Conservation (phyloP, 1,284 basidiomycete species). For the Cutaneotrichosporon sp. region DNA sequence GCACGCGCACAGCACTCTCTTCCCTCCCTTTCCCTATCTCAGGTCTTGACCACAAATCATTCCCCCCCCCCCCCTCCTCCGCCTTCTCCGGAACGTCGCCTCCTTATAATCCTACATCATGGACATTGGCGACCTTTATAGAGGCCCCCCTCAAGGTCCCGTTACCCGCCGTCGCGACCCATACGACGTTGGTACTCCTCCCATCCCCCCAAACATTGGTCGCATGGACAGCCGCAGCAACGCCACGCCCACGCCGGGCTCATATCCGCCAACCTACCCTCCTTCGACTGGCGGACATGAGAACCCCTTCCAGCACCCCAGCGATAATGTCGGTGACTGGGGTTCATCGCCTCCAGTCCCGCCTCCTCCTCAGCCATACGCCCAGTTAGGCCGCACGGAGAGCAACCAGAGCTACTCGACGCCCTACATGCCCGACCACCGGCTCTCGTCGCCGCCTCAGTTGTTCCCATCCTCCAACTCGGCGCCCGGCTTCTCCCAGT, state of each 20-base stretch:
- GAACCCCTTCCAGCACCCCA: conserved; percentile 20
- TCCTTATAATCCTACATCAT: not conserved
- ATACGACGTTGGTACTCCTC: not conserved
- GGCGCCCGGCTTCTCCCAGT: not conserved
- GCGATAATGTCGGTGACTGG: conserved; percentile 6
- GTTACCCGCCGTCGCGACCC: not conserved
- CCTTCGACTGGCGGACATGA: not conserved
- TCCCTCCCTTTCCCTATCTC: not conserved
- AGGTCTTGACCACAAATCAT: not conserved
- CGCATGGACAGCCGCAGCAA: conserved; percentile 1
- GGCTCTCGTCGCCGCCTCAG: conserved; percentile 43
- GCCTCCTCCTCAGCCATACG: conserved; percentile 5
- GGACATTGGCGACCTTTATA: conserved; percentile 1
- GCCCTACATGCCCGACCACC: conserved; percentile 31
- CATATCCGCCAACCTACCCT: conserved; percentile 3
- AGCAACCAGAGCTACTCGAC: conserved; percentile 8
- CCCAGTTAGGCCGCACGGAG: conserved; percentile 1
- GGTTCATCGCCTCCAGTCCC: conserved; percentile 12
- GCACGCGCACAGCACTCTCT: not conserved
- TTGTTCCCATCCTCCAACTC: conserved; percentile 24
- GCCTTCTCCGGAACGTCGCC: not conserved
- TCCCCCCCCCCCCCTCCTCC: not conserved
- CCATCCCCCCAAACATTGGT: not conserved
- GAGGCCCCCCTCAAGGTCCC: not conserved
- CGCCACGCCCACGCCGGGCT: not conserved